A percentile compares a stretch with the other conserved stretches of the same genome.
Evolutionary conservation across 345 rosid species (phyloP).

Genomic region (Gossypium arboreum): DNA sequence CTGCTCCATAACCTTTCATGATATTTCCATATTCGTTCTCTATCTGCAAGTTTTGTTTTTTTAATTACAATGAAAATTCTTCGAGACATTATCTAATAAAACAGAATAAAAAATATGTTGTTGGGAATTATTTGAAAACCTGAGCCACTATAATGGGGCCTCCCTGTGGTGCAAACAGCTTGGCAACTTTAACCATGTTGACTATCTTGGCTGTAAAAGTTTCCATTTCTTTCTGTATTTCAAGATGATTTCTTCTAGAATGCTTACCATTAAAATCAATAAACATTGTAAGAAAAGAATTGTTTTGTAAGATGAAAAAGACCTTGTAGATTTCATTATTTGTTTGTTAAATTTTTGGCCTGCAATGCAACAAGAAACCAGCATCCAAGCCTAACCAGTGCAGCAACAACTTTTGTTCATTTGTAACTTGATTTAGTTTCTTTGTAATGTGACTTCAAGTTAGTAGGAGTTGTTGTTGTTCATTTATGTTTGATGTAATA

Average conservation of each 20-base stretch:
- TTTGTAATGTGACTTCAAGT: no score
- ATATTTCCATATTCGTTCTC: conserved; percentile 83
- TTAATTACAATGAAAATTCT: not conserved
- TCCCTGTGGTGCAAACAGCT: conserved; percentile 16
- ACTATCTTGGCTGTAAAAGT: conserved; percentile 8
- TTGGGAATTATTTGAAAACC: not conserved
- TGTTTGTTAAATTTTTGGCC: not conserved
- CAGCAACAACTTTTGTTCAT: no score
- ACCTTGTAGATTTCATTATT: conserved; percentile 45
- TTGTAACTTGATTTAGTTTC: no score
- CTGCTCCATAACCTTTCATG: conserved; percentile 43
- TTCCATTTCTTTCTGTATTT: conserved; percentile 24
- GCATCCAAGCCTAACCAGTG: no score
- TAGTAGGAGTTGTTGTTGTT: no score
- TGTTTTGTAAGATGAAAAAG: not conserved
- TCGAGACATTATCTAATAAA: not conserved
- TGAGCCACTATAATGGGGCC: conserved; percentile 16
- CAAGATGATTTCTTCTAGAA: not conserved
- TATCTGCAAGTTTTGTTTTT: conserved; percentile 30
- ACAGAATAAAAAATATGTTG: no score
- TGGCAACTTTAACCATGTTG: not conserved
- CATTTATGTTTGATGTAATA: no score
- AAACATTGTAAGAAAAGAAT: not conserved
- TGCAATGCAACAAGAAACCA: no score
- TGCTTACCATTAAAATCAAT: not conserved